A percentile compares a stretch with the other conserved stretches of the same genome.
Conservation (phyloP, 2,329 filamentous ascomycete genomes). For the Penicillium sp. region DNA sequence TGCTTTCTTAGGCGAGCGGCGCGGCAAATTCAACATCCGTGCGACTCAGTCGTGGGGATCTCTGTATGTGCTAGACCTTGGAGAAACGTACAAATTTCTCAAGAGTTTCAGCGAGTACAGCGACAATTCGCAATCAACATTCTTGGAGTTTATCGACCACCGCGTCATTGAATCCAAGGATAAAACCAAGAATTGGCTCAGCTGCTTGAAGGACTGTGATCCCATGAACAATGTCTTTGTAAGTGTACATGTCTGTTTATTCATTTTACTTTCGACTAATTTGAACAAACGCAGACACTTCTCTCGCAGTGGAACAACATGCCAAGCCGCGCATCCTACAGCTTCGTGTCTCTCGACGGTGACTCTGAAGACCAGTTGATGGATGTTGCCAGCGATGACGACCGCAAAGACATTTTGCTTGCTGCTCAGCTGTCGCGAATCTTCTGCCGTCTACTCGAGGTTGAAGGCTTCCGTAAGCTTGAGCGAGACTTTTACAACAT, state of each 20-base stretch:
- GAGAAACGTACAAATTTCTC: conserved; percentile 39
- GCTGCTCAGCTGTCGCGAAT: conserved; percentile 45
- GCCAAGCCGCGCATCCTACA: conserved; percentile 44
- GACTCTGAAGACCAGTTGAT: conserved; percentile 32
- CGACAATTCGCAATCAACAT: conserved; percentile 35
- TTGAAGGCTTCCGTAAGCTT: conserved; percentile 43
- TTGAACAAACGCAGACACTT: conserved; percentile 26
- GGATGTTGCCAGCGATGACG: conserved; percentile 34
- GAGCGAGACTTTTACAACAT: conserved; percentile 45
- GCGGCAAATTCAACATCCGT: conserved; percentile 42
- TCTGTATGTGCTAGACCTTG: conserved; percentile 40
- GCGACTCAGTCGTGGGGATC: conserved; percentile 40
- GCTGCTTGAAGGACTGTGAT: conserved; percentile 38
- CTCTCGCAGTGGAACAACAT: conserved; percentile 45
- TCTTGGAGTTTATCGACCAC: conserved; percentile 43
- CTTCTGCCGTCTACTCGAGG: conserved; percentile 44
- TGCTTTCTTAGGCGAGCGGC: conserved; percentile 33
- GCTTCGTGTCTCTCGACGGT: conserved; percentile 31
- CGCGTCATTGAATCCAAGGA: conserved; percentile 43
- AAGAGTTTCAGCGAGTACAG: conserved; percentile 36
- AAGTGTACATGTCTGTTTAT: conserved; percentile 19
- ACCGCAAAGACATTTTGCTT: conserved; percentile 37
- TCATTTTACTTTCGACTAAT: neutral
- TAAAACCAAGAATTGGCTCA: conserved; percentile 43
- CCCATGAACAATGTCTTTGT: conserved; percentile 39